These are phyloP conservation scores for Kuraishia hungarica DNA, from an alignment of 805 yeast genomes.

Conservation along the genomic window DNA sequence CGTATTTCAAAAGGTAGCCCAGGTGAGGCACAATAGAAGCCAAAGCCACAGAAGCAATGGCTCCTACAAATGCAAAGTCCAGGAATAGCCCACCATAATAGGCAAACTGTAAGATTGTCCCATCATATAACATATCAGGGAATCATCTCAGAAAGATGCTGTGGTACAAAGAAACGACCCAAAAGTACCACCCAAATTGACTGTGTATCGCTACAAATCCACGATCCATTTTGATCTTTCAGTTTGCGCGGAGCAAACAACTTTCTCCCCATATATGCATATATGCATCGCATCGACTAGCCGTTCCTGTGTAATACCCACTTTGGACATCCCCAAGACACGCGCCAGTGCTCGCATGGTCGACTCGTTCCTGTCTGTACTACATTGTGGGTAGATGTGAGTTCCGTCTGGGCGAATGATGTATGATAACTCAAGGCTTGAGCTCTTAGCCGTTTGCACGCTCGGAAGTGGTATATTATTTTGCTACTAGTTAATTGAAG, in stretches of 20 bases:
- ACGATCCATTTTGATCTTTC: not conserved
- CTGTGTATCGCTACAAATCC: too few relatives aligned
- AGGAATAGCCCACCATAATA: not conserved
- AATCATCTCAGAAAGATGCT: not conserved
- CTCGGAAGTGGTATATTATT: too few relatives aligned
- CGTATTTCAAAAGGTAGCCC: slow-evolving; percentile 32
- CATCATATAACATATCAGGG: not conserved
- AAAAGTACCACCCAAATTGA: too few relatives aligned
- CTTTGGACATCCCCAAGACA: not conserved
- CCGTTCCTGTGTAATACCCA: not conserved
- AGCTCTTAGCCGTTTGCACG: not conserved
- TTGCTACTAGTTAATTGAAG: too few relatives aligned
- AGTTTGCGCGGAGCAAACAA: too few relatives aligned
- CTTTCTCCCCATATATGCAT: too few relatives aligned
- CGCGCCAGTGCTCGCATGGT: not conserved
- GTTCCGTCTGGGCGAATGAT: not conserved
- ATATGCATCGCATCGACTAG: not conserved
- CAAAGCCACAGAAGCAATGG: slow-evolving; percentile 1
- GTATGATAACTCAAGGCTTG: not conserved
- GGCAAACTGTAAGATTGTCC: not conserved
- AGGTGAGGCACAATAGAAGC: slow-evolving; percentile 13
- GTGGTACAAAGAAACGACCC: too few relatives aligned
- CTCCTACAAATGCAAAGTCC: slow-evolving; percentile 1
- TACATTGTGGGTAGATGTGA: not conserved
- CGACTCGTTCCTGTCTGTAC: not conserved